These are phyloP conservation scores for Fusarium foetens DNA, from an alignment of 2,329 filamentous ascomycete genomes.

Conservation along the genomic window DNA sequence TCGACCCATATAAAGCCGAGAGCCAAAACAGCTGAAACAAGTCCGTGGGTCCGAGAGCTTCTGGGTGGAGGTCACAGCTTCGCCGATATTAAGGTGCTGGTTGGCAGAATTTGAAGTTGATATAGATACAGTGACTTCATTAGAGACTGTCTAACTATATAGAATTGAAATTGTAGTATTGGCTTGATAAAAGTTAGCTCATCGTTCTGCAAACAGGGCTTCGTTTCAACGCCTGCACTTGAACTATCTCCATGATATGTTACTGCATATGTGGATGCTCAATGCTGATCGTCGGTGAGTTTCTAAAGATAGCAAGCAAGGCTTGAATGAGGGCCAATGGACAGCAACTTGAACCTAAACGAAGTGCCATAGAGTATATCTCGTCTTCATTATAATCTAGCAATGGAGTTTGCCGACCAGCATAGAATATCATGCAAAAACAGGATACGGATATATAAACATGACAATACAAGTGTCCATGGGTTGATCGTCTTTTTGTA, in stretches of 20 bases:
- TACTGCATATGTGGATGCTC: background rate
- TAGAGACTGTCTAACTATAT: no score
- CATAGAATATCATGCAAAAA: no score
- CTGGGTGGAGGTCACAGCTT: rapidly evolving
- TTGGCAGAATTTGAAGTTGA: rapidly evolving
- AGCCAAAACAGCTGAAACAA: background rate
- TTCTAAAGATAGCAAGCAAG: background rate
- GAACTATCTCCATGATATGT: rapidly evolving
- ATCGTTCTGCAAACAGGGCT: background rate
- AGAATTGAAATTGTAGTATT: no score
- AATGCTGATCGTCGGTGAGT: background rate
- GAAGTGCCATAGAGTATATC: background rate
- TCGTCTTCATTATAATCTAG: no score
- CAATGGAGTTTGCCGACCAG: no score
- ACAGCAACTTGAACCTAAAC: background rate
- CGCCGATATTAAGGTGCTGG: background rate
- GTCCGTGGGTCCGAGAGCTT: background rate
- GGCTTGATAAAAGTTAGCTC: no score
- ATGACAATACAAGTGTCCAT: no score
- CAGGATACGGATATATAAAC: no score
- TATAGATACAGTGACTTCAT: no score
- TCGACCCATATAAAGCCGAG: rapidly evolving
- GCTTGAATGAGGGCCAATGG: rapidly evolving
- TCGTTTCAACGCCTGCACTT: rapidly evolving
- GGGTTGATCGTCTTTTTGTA: no score